Conservation (phyloP, 177 flowering plant species). For the Tripterygium wilfordii region DNA sequence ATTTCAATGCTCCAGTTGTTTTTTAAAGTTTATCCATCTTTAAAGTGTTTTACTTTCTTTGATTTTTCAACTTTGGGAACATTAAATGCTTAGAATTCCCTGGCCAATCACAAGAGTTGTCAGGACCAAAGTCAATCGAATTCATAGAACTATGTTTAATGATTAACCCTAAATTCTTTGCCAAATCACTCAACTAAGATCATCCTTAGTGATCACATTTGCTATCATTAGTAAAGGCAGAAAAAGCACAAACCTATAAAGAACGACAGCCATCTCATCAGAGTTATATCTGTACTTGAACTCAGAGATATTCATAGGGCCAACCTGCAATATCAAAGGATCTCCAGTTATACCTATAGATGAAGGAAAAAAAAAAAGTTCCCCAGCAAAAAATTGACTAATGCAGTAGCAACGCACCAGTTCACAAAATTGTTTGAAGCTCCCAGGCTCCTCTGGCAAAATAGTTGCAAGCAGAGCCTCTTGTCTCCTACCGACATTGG, state of each 20-base stretch:
- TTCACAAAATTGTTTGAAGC: slow-evolving; percentile 72
- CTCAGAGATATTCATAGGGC: slow-evolving; percentile 84
- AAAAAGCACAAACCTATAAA: slow-evolving; percentile 68
- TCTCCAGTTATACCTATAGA: slow-evolving; percentile 4
- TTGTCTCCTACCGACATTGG: slow-evolving; percentile 87
- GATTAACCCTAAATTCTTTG: no score
- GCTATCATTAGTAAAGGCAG: no score
- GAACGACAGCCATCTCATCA: slow-evolving; percentile 64
- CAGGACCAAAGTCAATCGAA: no score
- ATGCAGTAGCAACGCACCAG: slow-evolving; percentile 33
- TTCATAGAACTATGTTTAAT: no score
- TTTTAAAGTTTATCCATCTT: no score
- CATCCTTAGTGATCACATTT: no score
- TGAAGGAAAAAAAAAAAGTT: background rate
- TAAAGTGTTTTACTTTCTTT: no score
- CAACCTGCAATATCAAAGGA: slow-evolving; percentile 50
- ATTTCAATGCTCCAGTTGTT: no score
- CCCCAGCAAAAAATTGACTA: background rate
- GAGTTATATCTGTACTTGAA: slow-evolving; percentile 75
- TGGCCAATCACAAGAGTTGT: no score
- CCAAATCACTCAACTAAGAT: no score
- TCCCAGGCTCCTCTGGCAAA: slow-evolving; percentile 84
- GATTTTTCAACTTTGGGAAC: no score
- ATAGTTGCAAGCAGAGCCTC: slow-evolving; percentile 93
- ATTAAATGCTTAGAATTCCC: no score